phyloP scores from a whole-genome alignment of 305 asterid species.

The Fraxinus baroniana region DNA sequence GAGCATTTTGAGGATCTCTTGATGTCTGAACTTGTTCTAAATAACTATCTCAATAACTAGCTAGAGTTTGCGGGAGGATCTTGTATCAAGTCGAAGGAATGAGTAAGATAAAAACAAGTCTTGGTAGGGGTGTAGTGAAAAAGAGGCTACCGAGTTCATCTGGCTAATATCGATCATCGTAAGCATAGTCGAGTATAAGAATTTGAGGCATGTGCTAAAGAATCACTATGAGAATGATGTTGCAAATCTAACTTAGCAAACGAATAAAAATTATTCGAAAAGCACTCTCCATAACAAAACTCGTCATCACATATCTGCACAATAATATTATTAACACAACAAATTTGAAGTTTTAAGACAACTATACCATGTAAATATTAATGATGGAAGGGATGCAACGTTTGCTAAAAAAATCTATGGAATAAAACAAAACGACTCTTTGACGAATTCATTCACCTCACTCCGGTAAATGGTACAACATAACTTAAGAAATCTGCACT shows the following conservation, averaged over 20 bases:
- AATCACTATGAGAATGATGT: neutral
- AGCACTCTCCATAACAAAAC: conserved; percentile 14
- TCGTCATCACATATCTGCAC: conserved; percentile 5
- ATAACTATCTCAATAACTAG: neutral
- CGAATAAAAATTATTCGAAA: neutral
- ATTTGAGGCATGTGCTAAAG: neutral
- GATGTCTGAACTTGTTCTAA: neutral
- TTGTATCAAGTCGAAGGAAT: neutral
- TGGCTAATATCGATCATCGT: neutral
- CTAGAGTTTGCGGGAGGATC: neutral
- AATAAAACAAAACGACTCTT: neutral
- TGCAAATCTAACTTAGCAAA: no score
- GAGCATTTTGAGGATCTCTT: neutral
- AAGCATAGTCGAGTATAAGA: neutral
- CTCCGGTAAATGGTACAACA: conserved; percentile 3
- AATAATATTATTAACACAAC: neutral
- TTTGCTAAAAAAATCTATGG: neutral
- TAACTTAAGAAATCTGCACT: conserved; percentile 8
- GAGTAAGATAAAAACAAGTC: neutral
- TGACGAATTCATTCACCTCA: conserved; percentile 8
- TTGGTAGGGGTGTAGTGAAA: neutral
- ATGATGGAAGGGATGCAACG: neutral
- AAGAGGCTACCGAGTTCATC: neutral
- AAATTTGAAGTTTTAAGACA: neutral
- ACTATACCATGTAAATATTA: neutral